Evolutionary conservation across 352 stramenopile species (phyloP).

Genomic region (Globisporangium alternatum): DNA sequence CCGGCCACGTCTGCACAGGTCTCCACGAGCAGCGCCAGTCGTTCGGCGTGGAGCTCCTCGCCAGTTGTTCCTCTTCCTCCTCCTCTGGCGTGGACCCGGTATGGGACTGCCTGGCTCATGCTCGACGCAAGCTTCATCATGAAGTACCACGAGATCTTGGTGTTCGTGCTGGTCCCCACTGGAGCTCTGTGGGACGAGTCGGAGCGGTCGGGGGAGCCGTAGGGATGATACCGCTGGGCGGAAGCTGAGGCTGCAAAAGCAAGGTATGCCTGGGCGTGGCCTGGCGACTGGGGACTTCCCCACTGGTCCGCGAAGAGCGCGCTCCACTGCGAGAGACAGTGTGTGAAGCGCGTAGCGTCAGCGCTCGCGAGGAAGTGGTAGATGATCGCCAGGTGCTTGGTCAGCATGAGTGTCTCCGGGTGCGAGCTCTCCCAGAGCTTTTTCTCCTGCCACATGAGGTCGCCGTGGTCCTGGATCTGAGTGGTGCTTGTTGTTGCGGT

Average conservation of each 20-base stretch:
- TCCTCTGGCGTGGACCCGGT: too few species aligned
- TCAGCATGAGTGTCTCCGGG: slow-evolving; percentile 30
- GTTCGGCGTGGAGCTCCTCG: slow-evolving; percentile 5
- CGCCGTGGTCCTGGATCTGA: slow-evolving; percentile 16
- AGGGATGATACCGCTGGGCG: slow-evolving; percentile 9
- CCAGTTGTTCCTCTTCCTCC: not conserved
- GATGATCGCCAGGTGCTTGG: slow-evolving; percentile 52
- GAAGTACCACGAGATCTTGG: slow-evolving; percentile 27
- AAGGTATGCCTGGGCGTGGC: too few species aligned
- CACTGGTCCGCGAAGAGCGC: slow-evolving; percentile 23
- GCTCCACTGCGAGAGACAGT: slow-evolving; percentile 29
- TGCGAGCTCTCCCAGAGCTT: slow-evolving; percentile 45
- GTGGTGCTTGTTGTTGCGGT: not conserved
- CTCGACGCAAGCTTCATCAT: slow-evolving; percentile 13
- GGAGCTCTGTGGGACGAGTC: slow-evolving; percentile 4
- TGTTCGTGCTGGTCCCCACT: not conserved
- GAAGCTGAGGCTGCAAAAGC: not conserved
- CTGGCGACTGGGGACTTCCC: not conserved
- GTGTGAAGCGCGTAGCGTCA: slow-evolving; percentile 28
- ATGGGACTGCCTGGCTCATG: slow-evolving; percentile 4
- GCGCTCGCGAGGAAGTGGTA: slow-evolving; percentile 36
- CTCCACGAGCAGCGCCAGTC: slow-evolving; percentile 19
- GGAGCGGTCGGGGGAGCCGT: not conserved
- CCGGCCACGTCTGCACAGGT: slow-evolving; percentile 25
- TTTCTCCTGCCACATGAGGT: slow-evolving; percentile 30